A percentile compares a stretch with the other conserved stretches of the same genome.
phyloP scores from a whole-genome alignment of 306 rosid species.

The Rosa persica region DNA sequence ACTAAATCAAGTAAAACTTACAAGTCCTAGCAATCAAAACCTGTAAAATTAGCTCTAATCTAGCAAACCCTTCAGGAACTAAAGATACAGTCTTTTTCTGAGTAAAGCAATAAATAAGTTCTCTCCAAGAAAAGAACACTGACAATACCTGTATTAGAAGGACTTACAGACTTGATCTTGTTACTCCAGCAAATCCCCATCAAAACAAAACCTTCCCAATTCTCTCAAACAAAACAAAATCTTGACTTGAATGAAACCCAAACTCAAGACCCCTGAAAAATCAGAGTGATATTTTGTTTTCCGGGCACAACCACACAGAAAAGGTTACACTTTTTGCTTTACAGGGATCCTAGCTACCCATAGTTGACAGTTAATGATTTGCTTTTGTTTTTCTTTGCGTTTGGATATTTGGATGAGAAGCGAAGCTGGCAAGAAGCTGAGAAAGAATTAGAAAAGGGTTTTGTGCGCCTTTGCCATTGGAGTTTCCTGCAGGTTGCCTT shows the following conservation, averaged over 20 bases:
- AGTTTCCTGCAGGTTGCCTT: slow-evolving; percentile 32
- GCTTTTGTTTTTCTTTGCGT: background rate
- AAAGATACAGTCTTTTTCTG: background rate
- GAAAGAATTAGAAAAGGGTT: slow-evolving; percentile 6
- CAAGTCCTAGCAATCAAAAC: background rate
- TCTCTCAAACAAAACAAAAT: slow-evolving; percentile 18
- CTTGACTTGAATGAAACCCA: slow-evolving; percentile 12
- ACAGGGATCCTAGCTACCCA: slow-evolving; percentile 28
- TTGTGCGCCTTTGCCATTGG: background rate
- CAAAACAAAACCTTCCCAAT: slow-evolving; percentile 27
- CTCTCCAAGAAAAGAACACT: slow-evolving; percentile 9
- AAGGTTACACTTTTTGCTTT: slow-evolving; percentile 26
- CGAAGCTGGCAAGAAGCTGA: slow-evolving; percentile 14
- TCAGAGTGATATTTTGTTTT: slow-evolving; percentile 15
- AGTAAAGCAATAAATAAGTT: slow-evolving; percentile 1
- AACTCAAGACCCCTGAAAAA: background rate
- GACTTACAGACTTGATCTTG: slow-evolving; percentile 63
- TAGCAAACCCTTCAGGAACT: background rate
- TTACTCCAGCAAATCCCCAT: slow-evolving; percentile 98
- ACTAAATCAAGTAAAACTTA: background rate
- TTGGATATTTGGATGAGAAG: slow-evolving; percentile 33
- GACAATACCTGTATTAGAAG: slow-evolving; percentile 61
- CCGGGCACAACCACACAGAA: slow-evolving; percentile 15
- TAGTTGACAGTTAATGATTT: slow-evolving; percentile 18
- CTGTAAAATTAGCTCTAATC: background rate